Conservation (phyloP, 495 filamentous ascomycete species). For the Aspergillus avenaceus region DNA sequence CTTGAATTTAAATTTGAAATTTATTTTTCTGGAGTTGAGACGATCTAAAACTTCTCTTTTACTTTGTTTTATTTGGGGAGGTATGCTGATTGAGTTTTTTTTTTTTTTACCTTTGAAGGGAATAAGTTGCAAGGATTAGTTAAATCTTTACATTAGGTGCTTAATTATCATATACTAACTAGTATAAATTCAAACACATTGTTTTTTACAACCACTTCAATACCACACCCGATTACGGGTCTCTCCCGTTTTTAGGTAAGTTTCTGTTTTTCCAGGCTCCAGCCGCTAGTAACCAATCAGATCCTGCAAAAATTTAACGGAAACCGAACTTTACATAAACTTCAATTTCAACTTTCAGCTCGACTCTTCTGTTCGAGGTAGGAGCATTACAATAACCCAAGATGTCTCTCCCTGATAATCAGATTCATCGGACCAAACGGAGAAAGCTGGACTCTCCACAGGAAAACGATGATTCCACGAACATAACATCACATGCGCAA, state of each 20-base stretch:
- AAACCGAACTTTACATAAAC: not conserved
- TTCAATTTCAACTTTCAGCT: not conserved
- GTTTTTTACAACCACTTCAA: too few relatives aligned
- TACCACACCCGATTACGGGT: not conserved
- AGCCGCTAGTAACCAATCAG: conserved; percentile 10
- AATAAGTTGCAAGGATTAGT: too few relatives aligned
- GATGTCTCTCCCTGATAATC: conserved; percentile 23
- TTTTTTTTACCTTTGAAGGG: too few relatives aligned
- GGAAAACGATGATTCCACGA: conserved; percentile 24
- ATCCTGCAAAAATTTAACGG: conserved; percentile 10
- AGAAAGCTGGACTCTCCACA: conserved; percentile 35
- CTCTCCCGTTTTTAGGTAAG: not conserved
- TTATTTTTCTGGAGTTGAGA: too few relatives aligned
- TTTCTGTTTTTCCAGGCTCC: not conserved
- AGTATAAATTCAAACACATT: too few relatives aligned
- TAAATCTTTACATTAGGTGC: too few relatives aligned
- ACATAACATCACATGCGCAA: conserved; percentile 56
- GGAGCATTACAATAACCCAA: conserved; percentile 3
- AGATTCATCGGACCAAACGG: conserved; percentile 32
- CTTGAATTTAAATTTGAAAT: too few relatives aligned
- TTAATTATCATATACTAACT: too few relatives aligned
- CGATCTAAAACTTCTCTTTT: too few relatives aligned
- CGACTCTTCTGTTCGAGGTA: not conserved
- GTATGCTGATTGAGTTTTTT: too few relatives aligned
- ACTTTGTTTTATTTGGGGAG: too few relatives aligned